phyloP scores from a whole-genome alignment of 1,284 basidiomycete species.

The Exobasidium cylindrosporum region DNA sequence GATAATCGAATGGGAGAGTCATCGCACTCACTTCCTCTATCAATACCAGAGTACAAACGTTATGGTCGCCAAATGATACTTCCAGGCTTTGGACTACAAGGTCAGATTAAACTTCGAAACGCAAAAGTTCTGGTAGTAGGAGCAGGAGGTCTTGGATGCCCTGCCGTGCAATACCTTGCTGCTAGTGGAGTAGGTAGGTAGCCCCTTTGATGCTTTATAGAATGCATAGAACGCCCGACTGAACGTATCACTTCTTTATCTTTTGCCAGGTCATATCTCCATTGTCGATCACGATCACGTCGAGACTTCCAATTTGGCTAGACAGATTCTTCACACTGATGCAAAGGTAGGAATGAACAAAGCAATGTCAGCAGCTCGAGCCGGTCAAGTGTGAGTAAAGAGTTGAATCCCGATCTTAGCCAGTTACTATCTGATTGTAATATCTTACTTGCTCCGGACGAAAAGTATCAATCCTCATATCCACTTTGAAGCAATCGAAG shows the following conservation, averaged over 20 bases:
- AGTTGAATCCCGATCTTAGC: no score
- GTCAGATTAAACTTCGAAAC: conserved; percentile 71
- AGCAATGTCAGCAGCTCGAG: conserved; percentile 70
- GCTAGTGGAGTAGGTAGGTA: conserved; percentile 72
- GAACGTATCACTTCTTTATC: background rate
- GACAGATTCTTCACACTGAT: conserved; percentile 86
- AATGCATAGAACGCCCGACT: conserved; percentile 12
- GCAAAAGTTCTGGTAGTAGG: conserved; percentile 84
- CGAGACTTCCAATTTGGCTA: conserved; percentile 85
- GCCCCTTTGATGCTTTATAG: no score
- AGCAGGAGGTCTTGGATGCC: conserved; percentile 93
- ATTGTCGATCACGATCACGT: conserved; percentile 90
- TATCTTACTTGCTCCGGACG: no score
- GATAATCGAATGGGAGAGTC: no score
- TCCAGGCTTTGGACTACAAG: conserved; percentile 75
- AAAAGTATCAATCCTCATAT: conserved; percentile 43
- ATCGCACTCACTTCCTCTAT: conserved; percentile 53
- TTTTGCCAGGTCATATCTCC: conserved; percentile 67
- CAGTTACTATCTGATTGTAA: no score
- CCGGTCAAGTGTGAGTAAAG: conserved; percentile 27
- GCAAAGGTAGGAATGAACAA: conserved; percentile 76
- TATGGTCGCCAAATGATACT: conserved; percentile 98
- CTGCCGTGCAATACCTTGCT: conserved; percentile 86
- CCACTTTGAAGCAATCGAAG: conserved; percentile 23
- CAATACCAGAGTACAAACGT: conserved; percentile 70